Percentiles rank a stretch among this genome's conserved stretches.
Evolutionary conservation across 1,284 basidiomycete species (phyloP).

Genomic region (Coniferiporia sulphurascens): DNA sequence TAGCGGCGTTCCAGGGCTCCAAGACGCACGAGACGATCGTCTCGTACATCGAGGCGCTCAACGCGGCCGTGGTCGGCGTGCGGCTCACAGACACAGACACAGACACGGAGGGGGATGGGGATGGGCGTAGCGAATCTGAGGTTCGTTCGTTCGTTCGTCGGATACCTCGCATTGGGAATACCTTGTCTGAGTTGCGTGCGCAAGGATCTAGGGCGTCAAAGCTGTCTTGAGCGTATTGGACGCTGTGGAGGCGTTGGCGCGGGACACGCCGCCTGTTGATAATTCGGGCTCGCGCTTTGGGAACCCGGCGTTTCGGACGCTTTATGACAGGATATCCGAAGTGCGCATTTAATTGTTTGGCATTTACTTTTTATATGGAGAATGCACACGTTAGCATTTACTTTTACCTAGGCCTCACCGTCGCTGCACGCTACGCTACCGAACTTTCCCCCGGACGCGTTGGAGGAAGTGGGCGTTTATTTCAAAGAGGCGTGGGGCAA

Average conservation of each 20-base stretch:
- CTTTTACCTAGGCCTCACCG: conserved; percentile 37
- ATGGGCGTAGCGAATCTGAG: conserved; percentile 43
- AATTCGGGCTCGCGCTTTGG: conserved; percentile 93
- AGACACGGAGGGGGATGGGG: no score
- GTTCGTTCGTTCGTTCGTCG: conserved; percentile 36
- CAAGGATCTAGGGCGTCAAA: conserved; percentile 48
- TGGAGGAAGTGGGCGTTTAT: conserved; percentile 73
- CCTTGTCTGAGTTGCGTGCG: no score
- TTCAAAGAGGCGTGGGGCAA: conserved; percentile 92
- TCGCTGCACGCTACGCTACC: conserved; percentile 55
- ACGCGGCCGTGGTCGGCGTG: conserved; percentile 70
- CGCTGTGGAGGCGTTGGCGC: conserved; percentile 61
- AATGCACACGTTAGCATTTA: conserved; percentile 2
- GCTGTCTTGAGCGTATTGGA: conserved; percentile 64
- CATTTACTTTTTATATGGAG: not conserved
- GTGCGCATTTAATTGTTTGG: conserved; percentile 33
- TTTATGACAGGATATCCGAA: conserved; percentile 79
- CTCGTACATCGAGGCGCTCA: conserved; percentile 72
- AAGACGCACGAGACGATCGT: conserved; percentile 69
- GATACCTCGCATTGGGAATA: not conserved
- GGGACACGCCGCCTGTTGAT: conserved; percentile 79
- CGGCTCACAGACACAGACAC: conserved; percentile 61
- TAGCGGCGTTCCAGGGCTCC: conserved; percentile 79
- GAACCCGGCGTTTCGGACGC: conserved; percentile 92
- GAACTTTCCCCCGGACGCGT: conserved; percentile 51